Percentiles rank a stretch among this genome's conserved stretches.
Evolutionary conservation across 2,329 filamentous ascomycete genomes (phyloP).

Genomic region (Septoria linicola): DNA sequence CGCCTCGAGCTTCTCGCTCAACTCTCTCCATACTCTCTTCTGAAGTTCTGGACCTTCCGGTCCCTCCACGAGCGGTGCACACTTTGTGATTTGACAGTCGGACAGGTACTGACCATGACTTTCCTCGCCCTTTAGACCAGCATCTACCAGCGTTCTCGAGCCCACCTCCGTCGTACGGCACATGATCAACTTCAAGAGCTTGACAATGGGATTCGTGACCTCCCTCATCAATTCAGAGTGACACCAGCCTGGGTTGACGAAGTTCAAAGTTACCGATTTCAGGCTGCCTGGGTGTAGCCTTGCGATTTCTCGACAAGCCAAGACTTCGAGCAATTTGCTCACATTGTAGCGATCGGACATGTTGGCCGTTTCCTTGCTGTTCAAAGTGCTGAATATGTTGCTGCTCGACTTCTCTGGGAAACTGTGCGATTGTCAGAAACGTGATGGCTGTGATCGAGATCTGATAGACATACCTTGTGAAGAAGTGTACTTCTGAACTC

Average conservation of each 20-base stretch:
- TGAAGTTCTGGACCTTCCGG: conserved; percentile 40
- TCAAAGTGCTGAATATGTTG: conserved; percentile 43
- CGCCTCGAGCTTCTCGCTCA: conserved; percentile 41
- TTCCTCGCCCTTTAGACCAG: conserved; percentile 38
- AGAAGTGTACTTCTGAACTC: conserved; percentile 46
- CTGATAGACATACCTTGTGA: conserved; percentile 22
- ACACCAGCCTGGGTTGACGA: conserved; percentile 55
- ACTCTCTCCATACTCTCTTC: conserved; percentile 43
- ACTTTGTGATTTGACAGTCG: conserved; percentile 33
- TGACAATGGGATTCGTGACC: conserved; percentile 14
- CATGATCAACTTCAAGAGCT: conserved; percentile 26
- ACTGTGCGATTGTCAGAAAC: not conserved
- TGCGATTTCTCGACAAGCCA: conserved; percentile 42
- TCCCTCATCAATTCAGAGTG: conserved; percentile 47
- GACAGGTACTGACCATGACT: conserved; percentile 45
- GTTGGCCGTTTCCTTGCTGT: conserved; percentile 36
- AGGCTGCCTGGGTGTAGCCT: conserved; percentile 25
- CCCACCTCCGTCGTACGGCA: conserved; percentile 44
- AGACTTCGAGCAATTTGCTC: conserved; percentile 52
- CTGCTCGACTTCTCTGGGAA: conserved; percentile 38
- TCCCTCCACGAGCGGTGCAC: conserved; percentile 39
- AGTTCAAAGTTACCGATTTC: conserved; percentile 50
- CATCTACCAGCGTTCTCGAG: conserved; percentile 43
- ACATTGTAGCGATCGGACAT: conserved; percentile 47
- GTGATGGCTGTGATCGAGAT: no score